Percentiles rank a stretch among this genome's conserved stretches.
Evolutionary conservation across 2,329 filamentous ascomycete genomes (phyloP).

Genomic region (Pleurostoma richardsiae): DNA sequence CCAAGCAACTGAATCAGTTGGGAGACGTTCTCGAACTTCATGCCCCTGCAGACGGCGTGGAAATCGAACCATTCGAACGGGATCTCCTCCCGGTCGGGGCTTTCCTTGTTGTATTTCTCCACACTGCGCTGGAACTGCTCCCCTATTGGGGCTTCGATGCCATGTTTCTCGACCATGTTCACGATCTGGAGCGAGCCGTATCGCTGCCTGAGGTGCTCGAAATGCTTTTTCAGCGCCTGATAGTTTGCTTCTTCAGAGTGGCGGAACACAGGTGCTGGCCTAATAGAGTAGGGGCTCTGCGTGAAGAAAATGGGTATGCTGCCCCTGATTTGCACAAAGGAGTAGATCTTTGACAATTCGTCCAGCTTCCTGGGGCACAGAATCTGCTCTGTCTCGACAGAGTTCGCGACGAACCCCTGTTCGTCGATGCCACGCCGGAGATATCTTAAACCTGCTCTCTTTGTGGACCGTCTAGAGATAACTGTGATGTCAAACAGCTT

Average conservation of each 20-base stretch:
- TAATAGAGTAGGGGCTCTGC: slow-evolving; percentile 88
- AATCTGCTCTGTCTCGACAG: slow-evolving; percentile 92
- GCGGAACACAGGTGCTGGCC: slow-evolving; percentile 76
- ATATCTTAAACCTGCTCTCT: slow-evolving; percentile 84
- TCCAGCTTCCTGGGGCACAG: slow-evolving; percentile 68
- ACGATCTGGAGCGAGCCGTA: slow-evolving; percentile 78
- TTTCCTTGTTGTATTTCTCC: slow-evolving; percentile 59
- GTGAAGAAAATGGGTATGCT: slow-evolving; percentile 96
- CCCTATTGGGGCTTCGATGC: slow-evolving; percentile 74
- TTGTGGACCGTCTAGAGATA: slow-evolving; percentile 82
- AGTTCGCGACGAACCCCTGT: slow-evolving; percentile 81
- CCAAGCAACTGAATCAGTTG: slow-evolving; percentile 68
- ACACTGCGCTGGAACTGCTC: slow-evolving; percentile 69
- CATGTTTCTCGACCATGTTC: slow-evolving; percentile 84
- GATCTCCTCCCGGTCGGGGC: slow-evolving; percentile 42
- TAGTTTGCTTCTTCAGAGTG: slow-evolving; percentile 78
- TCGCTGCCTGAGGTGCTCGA: slow-evolving; percentile 58
- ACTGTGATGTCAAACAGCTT: slow-evolving; percentile 74
- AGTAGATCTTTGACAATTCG: slow-evolving; percentile 59
- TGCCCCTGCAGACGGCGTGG: slow-evolving; percentile 83
- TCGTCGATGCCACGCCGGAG: slow-evolving; percentile 87
- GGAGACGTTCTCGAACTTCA: slow-evolving; percentile 96
- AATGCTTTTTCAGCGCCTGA: slow-evolving; percentile 73
- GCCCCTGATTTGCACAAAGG: slow-evolving; percentile 81
- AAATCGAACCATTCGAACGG: slow-evolving; percentile 98